Evolutionary conservation across 768 basidiomycete genomes (phyloP).

Genomic region (Tylopilus vinaceipallidus): DNA sequence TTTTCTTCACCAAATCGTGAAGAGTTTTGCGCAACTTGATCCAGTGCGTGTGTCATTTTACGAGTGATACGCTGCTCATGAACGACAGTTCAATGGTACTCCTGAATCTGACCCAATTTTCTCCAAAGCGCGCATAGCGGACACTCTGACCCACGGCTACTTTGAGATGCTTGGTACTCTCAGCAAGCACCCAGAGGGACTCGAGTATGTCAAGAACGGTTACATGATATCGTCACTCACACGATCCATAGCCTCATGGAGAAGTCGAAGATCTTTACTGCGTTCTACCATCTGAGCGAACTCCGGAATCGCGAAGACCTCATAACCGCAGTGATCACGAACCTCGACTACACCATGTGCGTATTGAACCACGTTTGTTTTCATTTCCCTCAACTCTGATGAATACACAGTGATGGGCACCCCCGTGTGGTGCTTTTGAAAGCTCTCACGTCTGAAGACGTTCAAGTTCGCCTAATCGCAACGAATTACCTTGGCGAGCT

Average conservation of each 20-base stretch:
- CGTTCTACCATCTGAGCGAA: slow-evolving; percentile 94
- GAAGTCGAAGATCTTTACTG: slow-evolving; percentile 89
- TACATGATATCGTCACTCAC: slow-evolving; percentile 2
- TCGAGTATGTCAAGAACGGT: slow-evolving; percentile 58
- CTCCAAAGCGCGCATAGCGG: slow-evolving; percentile 76
- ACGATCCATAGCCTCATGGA: slow-evolving; percentile 66
- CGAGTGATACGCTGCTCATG: neutral
- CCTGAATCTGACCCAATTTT: slow-evolving; percentile 80
- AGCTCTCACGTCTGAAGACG: slow-evolving; percentile 90
- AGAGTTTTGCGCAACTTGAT: slow-evolving; percentile 89
- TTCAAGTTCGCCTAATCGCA: slow-evolving; percentile 84
- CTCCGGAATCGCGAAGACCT: slow-evolving; percentile 89
- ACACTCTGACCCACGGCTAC: slow-evolving; percentile 87
- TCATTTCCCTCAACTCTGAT: slow-evolving; percentile 1
- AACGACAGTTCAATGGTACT: slow-evolving; percentile 61
- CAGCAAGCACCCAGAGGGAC: slow-evolving; percentile 84
- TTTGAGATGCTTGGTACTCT: slow-evolving; percentile 93
- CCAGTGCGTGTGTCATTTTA: slow-evolving; percentile 53
- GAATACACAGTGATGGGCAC: slow-evolving; percentile 79
- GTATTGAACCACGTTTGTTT: slow-evolving; percentile 26
- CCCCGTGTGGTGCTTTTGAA: slow-evolving; percentile 91
- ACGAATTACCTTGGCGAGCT: slow-evolving; percentile 84
- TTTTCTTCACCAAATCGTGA: slow-evolving; percentile 77
- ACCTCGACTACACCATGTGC: slow-evolving; percentile 87
- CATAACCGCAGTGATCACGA: slow-evolving; percentile 87